Percentiles rank a stretch among this genome's conserved stretches.
Conservation (phyloP, 306 rosid genomes). For the Sesbania bispinosa region DNA sequence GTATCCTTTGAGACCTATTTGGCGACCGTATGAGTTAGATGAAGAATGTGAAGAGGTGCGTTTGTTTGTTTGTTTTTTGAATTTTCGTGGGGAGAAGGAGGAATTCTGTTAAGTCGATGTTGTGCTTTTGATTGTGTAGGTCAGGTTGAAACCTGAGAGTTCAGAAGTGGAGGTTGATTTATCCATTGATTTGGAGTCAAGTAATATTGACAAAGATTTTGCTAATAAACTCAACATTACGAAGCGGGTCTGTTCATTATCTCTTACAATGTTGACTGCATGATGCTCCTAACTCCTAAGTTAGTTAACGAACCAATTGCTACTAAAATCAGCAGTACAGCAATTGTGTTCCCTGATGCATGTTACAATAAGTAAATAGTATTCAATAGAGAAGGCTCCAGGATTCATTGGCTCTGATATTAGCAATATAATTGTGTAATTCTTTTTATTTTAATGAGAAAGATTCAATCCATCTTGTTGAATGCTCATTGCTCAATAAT, state of each 20-base stretch:
- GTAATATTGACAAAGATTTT: constrained; percentile 50
- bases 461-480: too few species aligned
- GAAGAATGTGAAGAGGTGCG: constrained; percentile 74
- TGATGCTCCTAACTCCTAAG: too few species aligned
- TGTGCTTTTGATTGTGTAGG: constrained; percentile 35
- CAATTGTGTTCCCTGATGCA: too few species aligned
- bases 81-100: neutral
- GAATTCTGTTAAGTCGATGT: neutral
- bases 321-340: too few species aligned
- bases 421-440: too few species aligned
- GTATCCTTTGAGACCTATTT: constrained; percentile 80
- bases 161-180: constrained; percentile 71
- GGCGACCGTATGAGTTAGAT: constrained; percentile 86
- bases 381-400: too few species aligned
- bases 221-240: constrained; percentile 38
- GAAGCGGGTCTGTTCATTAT: constrained; percentile 59
- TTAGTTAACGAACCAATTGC: too few species aligned
- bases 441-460: too few species aligned
- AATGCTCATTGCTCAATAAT: too few species aligned
- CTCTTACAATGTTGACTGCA: neutral
- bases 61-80: neutral
- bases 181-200: constrained; percentile 51
- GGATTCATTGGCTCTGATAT: too few species aligned
- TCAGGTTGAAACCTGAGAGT: constrained; percentile 59
- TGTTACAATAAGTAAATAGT: too few species aligned